Evolutionary conservation across 768 basidiomycete species (phyloP), one percentile per base, ranked within the genome.

Genomic region (Paxillus rubicundulus): DNA sequence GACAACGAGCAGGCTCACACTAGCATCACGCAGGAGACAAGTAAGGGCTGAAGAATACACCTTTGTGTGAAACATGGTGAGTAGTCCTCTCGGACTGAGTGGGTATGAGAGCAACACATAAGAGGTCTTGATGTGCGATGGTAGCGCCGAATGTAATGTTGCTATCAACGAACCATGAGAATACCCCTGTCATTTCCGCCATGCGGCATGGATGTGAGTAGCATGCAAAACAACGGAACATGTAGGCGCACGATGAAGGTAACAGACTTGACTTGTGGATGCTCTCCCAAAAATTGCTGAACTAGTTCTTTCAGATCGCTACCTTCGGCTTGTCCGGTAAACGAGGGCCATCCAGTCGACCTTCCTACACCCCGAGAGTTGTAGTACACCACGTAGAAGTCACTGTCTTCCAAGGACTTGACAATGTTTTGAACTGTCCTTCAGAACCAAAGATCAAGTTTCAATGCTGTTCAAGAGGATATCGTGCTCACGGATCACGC

Each of bases 91-190:
- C 8, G 84, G 82, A 13, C 83, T 80, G 5, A 92, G 70, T 0
- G 90, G 90, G 62, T 92, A 92, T 3, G 89, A 91, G 18, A 92
- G 68, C 37, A 92, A 64, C 41, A 90, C 71, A 64, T 90, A 86
- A 12, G 78, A 79, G 0, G 81, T 84, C 61, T 72, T 75, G 41
- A 85, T 63, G n/a, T 71, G 69, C 16, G 74, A 60, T 0, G 74
- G 70, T 2, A 85, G 69, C 3, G 81, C 61, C 0, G 87, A 84
- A 51, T 82, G 82, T 54, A 87, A 69, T 8, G 87, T 87, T 10
- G 80, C 79, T 34, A 88, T 83, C 30, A 93, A 74, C 2, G 87
- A 82, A 1, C 90, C 90, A 75, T 91, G 75, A 9, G 90, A 92
- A 68, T 93, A 93, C 5, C 89, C 88, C 87, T 90, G 46, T 24